Conservation (phyloP, 805 yeast species). For the Saccharomycopsis sp. region DNA sequence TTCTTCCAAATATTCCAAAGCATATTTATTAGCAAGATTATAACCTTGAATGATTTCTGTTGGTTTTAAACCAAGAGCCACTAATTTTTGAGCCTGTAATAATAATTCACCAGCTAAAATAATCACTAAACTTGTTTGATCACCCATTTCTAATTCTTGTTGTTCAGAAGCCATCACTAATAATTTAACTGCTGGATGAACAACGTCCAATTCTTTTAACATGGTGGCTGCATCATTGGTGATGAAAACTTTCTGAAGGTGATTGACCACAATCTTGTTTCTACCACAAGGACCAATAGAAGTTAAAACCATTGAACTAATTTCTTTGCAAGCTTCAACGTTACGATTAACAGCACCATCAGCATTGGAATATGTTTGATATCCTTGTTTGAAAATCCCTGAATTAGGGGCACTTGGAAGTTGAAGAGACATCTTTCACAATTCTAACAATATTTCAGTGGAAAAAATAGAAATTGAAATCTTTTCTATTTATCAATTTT, state of each 20-base stretch:
- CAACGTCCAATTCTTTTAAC: conserved; percentile 83
- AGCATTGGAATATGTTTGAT: conserved; percentile 72
- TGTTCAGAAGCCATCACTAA: conserved; percentile 95
- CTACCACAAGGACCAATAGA: conserved; percentile 98
- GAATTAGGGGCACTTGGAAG: conserved; percentile 89
- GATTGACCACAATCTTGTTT: conserved; percentile 89
- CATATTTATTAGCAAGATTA: conserved; percentile 73
- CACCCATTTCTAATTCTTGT: conserved; percentile 97
- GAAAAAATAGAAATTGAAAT: too few relatives aligned
- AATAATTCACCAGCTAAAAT: conserved; percentile 89
- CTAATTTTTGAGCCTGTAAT: conserved; percentile 74
- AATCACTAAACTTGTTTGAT: conserved; percentile 84
- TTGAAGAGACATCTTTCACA: conserved; percentile 82
- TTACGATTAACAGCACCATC: conserved; percentile 94
- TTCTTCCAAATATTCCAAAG: conserved; percentile 49
- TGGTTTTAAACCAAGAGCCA: conserved; percentile 78
- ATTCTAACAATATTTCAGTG: too few relatives aligned
- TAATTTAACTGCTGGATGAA: conserved; percentile 95
- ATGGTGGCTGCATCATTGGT: conserved; percentile 99
- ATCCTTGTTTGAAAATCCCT: conserved; percentile 93
- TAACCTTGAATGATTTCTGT: conserved; percentile 91
- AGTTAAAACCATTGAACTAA: conserved; percentile 82
- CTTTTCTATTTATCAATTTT: too few relatives aligned
- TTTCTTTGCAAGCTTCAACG: conserved; percentile 89
- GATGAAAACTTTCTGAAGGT: conserved; percentile 73